Base-by-base conservation (phyloP, 139 green algal species). In the Chlamydomonas applanata region DNA sequence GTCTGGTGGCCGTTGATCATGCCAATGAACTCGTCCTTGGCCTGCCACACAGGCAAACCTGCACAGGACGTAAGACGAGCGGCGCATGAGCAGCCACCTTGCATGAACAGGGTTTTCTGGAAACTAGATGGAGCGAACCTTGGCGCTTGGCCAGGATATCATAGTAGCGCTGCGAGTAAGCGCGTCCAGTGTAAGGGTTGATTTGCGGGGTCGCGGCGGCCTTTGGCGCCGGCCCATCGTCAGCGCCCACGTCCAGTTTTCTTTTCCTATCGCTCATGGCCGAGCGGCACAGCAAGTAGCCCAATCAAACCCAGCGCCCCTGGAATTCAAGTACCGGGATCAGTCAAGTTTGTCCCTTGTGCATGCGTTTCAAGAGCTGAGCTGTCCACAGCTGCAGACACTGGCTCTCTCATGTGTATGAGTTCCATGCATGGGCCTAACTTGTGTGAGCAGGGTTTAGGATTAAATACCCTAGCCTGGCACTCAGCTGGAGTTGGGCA, bases 11-110 rank as follows among this genome's bases (percentile, higher is more conserved):
- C 75, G 54, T 92, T 82, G 13, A 99, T 79, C 91, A 98, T 97
- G 0, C 93, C 83, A 16, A 95, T 71, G 56, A 99, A 97, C 52
- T 99, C 95, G 1, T 88, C 83, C 72, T 92, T 96, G 61, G 96
- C 94, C 78, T 98, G 93, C 94, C 94, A 99, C 24, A 99, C 94
- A 25, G 96, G 96, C 35, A 99, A 85, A 17, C 88, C 92, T 96
- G 85, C 59, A 61, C 32, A 69, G 24, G 22, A 1, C 30, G 33
- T 25, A 22, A 68, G 56, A 1, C 29, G 71, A 25, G 53, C 53
- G 53, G 11, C 16, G 53, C 53, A 9, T 25, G 4, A 61, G 16
- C 53, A 7, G 30, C 24, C 5, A 32, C 32, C 5, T 66, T 17
- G 4, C 54, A 33, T 9, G n/a, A 62, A 14, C 22, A 29, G 54